Evolutionary conservation across 345 rosid genomes (phyloP).

Genomic region (Moricandia moricandioides): DNA sequence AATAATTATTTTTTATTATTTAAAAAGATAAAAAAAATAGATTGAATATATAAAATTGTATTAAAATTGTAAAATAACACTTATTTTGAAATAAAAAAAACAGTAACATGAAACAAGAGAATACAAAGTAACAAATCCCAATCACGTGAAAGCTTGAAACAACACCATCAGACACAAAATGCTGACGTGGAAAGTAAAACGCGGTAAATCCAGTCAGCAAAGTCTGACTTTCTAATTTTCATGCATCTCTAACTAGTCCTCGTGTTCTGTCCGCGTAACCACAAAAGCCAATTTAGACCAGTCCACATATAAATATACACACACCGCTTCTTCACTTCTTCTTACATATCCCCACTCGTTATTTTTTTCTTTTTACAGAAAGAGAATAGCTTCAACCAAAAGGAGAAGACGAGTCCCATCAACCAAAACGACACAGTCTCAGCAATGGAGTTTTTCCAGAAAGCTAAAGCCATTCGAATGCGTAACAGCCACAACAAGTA

Average conservation of each 20-base stretch:
- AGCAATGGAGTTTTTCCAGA: constrained; percentile 77
- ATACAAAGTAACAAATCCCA: neutral
- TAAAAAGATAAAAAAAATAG: too few relatives aligned
- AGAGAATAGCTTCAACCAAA: constrained; percentile 20
- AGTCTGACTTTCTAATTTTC: constrained; percentile 7
- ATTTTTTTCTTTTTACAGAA: neutral
- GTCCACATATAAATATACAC: neutral
- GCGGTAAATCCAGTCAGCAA: constrained; percentile 22
- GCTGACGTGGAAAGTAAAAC: constrained; percentile 28
- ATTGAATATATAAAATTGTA: too few relatives aligned
- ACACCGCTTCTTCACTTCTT: neutral
- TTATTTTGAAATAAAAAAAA: too few relatives aligned
- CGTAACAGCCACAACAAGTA: constrained; percentile 80
- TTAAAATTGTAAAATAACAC: too few relatives aligned
- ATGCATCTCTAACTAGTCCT: neutral
- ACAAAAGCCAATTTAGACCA: constrained; percentile 17
- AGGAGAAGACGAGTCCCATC: constrained; percentile 11
- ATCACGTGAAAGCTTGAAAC: neutral
- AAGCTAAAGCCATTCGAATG: constrained; percentile 69
- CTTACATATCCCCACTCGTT: neutral
- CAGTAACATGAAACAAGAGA: neutral
- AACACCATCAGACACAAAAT: neutral
- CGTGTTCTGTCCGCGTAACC: constrained; percentile 28
- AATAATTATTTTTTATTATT: too few relatives aligned
- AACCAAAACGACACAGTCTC: constrained; percentile 12